Base-by-base conservation (phyloP, 176 grass and related monocot genomes). In the Oryza glaberrima region DNA sequence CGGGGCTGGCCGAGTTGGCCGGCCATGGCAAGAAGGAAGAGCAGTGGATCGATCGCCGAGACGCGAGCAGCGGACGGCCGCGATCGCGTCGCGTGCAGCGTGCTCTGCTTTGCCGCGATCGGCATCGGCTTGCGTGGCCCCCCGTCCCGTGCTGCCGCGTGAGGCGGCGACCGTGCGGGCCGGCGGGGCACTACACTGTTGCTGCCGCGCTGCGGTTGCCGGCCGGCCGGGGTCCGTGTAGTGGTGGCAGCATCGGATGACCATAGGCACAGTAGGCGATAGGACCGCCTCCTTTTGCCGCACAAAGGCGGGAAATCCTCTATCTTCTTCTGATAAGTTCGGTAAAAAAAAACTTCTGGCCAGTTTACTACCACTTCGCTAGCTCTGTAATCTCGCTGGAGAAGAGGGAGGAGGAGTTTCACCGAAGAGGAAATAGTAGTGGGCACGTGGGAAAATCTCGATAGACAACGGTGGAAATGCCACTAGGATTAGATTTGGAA, bases 1-100 rank as follows among this genome's bases (percentile, higher is more conserved):
- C 30, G 58, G 58, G 58, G 12, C 56, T n/a, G 56, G 56, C 49
- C 15, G 49, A 52, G 52, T 41, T 56, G 52, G 15, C 52, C 52
- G 17, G 52, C 52, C 52, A 56, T 6, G 15, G 15, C 46, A 47
- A 11, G 5, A 32, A 36, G 51, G 6, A 5, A 38, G 5, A 5
- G 36, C 36, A 38, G 71, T 19, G 26, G 65, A 65, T 48, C 13
- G 48, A 51, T 16, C 49, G 15, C 15, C 49, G 49, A 15, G 47
- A 49, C 47, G 13, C 78, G 65, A 64, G 65, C n/a, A 52, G 51
- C 69, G 4, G 34, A 79, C 83, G 90, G 75, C 81, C n/a, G 35
- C 41, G 80, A 81, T 81, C 43, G 70, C 23, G 56, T 81, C 51
- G 76, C 23, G 56, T 38, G 41, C 64, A 43, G 76, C 23, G 56